Base-by-base conservation (phyloP, 139 green algal genomes). In the Tetraselmis chui region DNA sequence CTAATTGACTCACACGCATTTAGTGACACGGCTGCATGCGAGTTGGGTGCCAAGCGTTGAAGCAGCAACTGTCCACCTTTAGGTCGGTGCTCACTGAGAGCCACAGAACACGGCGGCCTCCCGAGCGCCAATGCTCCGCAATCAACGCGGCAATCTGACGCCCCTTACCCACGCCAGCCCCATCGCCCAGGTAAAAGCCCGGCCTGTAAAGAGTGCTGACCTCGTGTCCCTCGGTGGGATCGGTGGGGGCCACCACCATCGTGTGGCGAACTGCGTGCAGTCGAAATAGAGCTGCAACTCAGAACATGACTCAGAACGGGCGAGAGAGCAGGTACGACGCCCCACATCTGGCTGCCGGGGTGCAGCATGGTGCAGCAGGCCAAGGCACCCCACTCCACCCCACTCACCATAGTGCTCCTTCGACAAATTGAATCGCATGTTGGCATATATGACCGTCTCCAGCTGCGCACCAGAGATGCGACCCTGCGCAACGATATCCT, bases 101-200 rank as follows among this genome's bases (percentile, higher is more conserved):
- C 94, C 94, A 98, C 83, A 98, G 83, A 29, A 87, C 76, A 0
- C 88, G 85, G 22, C 85, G 76, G 0, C 88, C 86, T n/a, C 90
- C 89, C 5, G 29, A 77, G 28, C 59, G 24, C 87, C 87, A 93
- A 85, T 94, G 91, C 82, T 93, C 89, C 59, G 89, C 77, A n/a
- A 95, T 90, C 0, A 91, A 31, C 1, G 87, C 86, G 0, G 93
- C 93, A 28, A 97, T 95, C 75, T 93, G 91, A 1, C 94, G 83
- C 0, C 93, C 95, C 83, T 96, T 98, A 79, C 94, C 94, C 77
- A 97, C 92, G 27, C 94, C 93, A 24, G 94, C 94, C 32, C 94
- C 94, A 80, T 97, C 94, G 28, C 91, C 93, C 22, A 97, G 85
- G 74, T 97, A 96, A 87, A 97, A 97, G 1, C 94, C 94, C 0